phyloP scores from a whole-genome alignment of 148 eudicot species.

The Chenopodium formosanum region DNA sequence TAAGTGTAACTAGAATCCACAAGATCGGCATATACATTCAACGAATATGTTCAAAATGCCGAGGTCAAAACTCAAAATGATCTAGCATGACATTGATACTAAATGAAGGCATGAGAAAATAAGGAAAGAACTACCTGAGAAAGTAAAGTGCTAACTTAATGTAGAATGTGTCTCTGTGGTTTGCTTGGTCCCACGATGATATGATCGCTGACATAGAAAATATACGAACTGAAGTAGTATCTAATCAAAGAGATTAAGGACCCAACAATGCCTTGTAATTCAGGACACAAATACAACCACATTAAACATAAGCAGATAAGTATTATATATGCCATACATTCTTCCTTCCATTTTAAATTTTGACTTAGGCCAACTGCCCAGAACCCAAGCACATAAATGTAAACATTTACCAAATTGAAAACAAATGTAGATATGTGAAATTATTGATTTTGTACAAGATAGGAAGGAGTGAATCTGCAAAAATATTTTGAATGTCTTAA shows the following conservation, averaged over 20 bases:
- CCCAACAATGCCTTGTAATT: neutral
- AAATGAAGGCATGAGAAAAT: neutral
- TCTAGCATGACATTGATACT: neutral
- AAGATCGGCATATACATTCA: neutral
- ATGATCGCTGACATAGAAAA: slow-evolving; percentile 34
- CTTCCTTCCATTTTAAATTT: neutral
- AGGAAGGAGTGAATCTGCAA: neutral
- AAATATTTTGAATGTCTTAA: too few relatives aligned
- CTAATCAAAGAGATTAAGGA: slow-evolving; percentile 47
- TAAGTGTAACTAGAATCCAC: neutral
- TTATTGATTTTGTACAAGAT: neutral
- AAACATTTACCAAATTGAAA: neutral
- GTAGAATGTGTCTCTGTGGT: slow-evolving; percentile 18
- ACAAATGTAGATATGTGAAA: neutral
- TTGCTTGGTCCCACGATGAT: slow-evolving; percentile 28
- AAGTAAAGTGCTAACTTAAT: neutral
- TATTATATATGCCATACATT: neutral
- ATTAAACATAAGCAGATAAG: neutral
- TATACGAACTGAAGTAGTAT: slow-evolving; percentile 60
- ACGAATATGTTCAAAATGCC: neutral
- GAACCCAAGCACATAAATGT: neutral
- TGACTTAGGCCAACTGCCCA: neutral
- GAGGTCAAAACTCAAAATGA: neutral
- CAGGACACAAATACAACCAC: neutral
- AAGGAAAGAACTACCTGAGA: slow-evolving; percentile 17